Evolutionary conservation across 2,329 filamentous ascomycete species (phyloP), one percentile per base, ranked within the genome.

Genomic region (Lecanosticta acicola): DNA sequence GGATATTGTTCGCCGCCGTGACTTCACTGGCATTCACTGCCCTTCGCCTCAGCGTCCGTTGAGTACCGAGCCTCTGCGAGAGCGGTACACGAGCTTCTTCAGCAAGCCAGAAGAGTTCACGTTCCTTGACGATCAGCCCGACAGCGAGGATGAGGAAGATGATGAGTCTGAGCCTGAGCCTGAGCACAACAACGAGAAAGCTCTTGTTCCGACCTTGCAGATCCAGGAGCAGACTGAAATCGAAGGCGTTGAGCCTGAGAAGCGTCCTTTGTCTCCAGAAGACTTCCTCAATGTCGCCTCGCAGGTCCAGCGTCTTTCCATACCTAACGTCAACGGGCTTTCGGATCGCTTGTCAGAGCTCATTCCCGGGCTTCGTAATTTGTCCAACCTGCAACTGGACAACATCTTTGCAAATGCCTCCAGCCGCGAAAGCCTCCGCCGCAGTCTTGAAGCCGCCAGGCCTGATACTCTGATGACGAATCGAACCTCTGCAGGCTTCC

Each of bases 61-160:
- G 37, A 67, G 62, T 42, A 66, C 66, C 4, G 66, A 54, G 53
- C 63, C 56, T 3, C 61, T 72, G 38, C 61, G 68, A n/a, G 67
- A 71, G 44, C 68, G 69, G 41, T 72, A 72, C 47, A 64, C 61
- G 10, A 73, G 69, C 53, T 67, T 72, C 58, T 71, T 73, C 54
- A 64, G 61, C 39, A 67, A 66, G 44, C 61, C 70, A n/a, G 68
- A 71, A 35, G 64, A 68, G 21, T 59, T 66, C 20, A 56, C 50
- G 34, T 53, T 58, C 36, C 47, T 58, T 35, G 54, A 57, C 11
- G 51, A 56, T n/a, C 14, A n/a, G 10, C 21, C 45, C 11, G 45
- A 49, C 18, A 49, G 41, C 20, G 50, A 56, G 7, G 55, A 55
- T 13, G 56, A 54, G 10, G 49, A 49, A 10, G 55, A 57, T 29